These are phyloP conservation scores for Thielaviopsis euricoi DNA, from an alignment of 2,329 filamentous ascomycete genomes.

Conservation along the genomic window DNA sequence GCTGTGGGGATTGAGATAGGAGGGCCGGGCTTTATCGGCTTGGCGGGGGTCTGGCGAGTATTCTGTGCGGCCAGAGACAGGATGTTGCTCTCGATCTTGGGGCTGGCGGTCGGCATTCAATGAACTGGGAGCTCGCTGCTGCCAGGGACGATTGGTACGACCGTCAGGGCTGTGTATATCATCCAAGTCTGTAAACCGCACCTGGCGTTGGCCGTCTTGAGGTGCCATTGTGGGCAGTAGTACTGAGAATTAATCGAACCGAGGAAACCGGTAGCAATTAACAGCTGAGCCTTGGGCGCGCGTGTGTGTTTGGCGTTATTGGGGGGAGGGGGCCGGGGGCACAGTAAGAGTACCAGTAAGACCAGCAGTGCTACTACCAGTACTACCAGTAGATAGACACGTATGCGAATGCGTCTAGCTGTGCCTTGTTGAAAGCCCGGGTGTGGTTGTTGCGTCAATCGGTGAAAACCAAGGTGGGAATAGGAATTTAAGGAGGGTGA, in stretches of 20 bases:
- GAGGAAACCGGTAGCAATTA: neutral
- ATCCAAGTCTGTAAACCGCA: slow-evolving; percentile 4
- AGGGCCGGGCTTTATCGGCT: slow-evolving; percentile 1
- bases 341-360: neutral
- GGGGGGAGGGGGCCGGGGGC: too few species aligned
- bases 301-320: neutral
- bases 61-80: neutral
- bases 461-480: neutral
- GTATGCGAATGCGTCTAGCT: too few species aligned
- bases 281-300: neutral
- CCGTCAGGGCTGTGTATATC: neutral
- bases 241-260: neutral
- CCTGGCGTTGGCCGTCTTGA: neutral
- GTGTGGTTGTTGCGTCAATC: neutral
- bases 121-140: neutral
- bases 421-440: too few species aligned
- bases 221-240: neutral
- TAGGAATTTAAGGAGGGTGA: neutral
- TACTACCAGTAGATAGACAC: too few species aligned
- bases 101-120: neutral
- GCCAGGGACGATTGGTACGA: neutral
- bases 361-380: too few species aligned
- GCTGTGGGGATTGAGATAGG: neutral
- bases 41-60: slow-evolving; percentile 5
- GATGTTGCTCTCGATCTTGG: slow-evolving; percentile 1